Base-by-base conservation (phyloP, 2,329 filamentous ascomycete species). In the Monosporascus sp. region DNA sequence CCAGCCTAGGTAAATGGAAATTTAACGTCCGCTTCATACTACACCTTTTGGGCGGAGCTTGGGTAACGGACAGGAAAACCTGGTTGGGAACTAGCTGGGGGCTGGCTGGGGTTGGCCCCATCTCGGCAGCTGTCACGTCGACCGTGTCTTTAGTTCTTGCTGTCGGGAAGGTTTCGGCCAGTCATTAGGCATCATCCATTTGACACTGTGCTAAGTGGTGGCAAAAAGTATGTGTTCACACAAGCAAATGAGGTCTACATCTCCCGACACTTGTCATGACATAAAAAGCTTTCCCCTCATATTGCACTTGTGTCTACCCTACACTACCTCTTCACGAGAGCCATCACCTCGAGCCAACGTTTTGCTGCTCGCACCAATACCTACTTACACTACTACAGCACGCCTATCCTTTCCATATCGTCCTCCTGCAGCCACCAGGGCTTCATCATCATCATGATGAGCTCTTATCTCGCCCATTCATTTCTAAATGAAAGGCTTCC, bases 241-340 rank as follows among this genome's bases (percentile, higher is more conserved):
- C 35, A 56, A 37, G 41, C 26, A 51, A 52, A 43, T 35, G 31
- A 35, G 1, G 52, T 26, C 50, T 48, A 38, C 52, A 48, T 55
- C 41, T 53, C 48, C 52, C 37, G 51, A 49, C 27, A 37, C 37
- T 51, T 38, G 49, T 35, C 46, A 51, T 53, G 52, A 51, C 58
- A 59, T 55, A 55, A 57, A 56, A 46, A 49, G 44, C 31, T 51
- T 47, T 50, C 37, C 43, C 45, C 46, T 49, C 44, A 49, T 38
- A 50, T 41, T 52, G 49, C 51, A 52, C 24, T 43, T 49, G 38
- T 51, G 52, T 51, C 50, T 53, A 24, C 40, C 38, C 19, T 27
- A 37, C 27, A 22, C 27, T 27, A 37, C 27, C n/a, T 27, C 26
- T 22, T 54, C 56, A 54, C 26, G 45, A 54, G 52, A 56, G 51